These are phyloP conservation scores for Pythium oligandrum DNA, from an alignment of 352 stramenopile genomes.

Conservation along the genomic window DNA sequence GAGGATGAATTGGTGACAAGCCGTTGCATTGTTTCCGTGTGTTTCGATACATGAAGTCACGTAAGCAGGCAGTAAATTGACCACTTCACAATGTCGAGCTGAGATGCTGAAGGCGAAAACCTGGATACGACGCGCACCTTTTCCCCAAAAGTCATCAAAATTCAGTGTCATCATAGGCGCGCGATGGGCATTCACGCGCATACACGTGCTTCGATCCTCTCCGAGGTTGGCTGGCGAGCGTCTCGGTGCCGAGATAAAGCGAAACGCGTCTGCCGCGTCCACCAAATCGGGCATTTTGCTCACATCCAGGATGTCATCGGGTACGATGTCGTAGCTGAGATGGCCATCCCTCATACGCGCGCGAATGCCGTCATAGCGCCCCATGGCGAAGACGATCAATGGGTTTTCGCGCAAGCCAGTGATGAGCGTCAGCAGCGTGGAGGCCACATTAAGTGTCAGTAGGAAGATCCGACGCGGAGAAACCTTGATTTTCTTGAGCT, in stretches of 20 bases:
- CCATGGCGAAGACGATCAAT: conserved; percentile 11
- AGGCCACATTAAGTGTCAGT: conserved; percentile 6
- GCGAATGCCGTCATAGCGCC: conserved; percentile 18
- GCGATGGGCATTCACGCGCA: too few relatives aligned
- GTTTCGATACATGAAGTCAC: conserved; percentile 24
- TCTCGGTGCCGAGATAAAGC: too few relatives aligned
- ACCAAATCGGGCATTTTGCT: conserved; percentile 23
- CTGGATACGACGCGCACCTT: too few relatives aligned
- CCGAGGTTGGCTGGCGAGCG: too few relatives aligned
- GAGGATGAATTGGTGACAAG: conserved; percentile 46
- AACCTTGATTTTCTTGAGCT: too few relatives aligned
- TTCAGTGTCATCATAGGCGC: too few relatives aligned
- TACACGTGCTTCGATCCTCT: too few relatives aligned
- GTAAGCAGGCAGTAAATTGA: too few relatives aligned
- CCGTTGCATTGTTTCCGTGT: conserved; percentile 19
- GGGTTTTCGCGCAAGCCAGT: conserved; percentile 19
- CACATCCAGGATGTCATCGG: conserved; percentile 7
- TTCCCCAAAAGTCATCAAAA: too few relatives aligned
- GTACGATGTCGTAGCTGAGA: conserved; percentile 25
- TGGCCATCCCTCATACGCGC: conserved; percentile 10
- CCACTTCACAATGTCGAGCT: too few relatives aligned
- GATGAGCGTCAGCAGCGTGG: conserved; percentile 15
- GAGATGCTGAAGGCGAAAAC: too few relatives aligned
- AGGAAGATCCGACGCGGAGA: too few relatives aligned
- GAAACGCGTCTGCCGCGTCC: conserved; percentile 13